phyloP scores from a whole-genome alignment of 192 early-diverging fungal species.

The Chytriomyces sp. region DNA sequence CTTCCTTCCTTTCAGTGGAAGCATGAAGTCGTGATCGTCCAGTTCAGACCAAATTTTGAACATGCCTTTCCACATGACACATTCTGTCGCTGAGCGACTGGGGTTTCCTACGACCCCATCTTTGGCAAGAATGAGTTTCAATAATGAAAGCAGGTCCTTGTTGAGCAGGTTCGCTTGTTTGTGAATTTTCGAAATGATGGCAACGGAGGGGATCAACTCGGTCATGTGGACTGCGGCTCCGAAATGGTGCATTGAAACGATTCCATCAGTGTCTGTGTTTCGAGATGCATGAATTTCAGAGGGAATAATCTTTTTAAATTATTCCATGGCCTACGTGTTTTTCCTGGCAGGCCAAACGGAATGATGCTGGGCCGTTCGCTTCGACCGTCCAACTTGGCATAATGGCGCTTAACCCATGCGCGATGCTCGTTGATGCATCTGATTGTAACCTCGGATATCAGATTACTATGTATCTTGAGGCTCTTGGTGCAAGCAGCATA shows the following conservation, averaged over 20 bases:
- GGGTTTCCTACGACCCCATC: constrained; percentile 14
- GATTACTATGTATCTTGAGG: constrained; percentile 43
- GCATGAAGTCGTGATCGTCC: constrained; percentile 42
- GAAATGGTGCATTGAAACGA: constrained; percentile 56
- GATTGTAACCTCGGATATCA: constrained; percentile 34
- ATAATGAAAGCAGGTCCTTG: background rate
- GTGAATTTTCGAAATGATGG: background rate
- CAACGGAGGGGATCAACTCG: constrained; percentile 53
- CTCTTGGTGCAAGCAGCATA: constrained; percentile 43
- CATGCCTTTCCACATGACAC: constrained; percentile 51
- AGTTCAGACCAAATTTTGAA: constrained; percentile 44
- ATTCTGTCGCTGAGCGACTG: constrained; percentile 37
- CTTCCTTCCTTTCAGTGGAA: constrained; percentile 38
- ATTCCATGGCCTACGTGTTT: constrained; percentile 32
- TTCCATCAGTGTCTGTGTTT: constrained; percentile 34
- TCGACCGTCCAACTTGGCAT: background rate
- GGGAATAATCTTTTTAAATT: background rate
- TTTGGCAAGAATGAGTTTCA: constrained; percentile 31
- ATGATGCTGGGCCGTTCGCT: background rate
- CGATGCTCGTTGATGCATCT: constrained; percentile 33
- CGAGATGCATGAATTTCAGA: background rate
- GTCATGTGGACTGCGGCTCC: constrained; percentile 45
- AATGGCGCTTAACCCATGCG: constrained; percentile 39
- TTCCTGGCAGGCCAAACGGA: constrained; percentile 39
- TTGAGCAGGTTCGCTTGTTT: constrained; percentile 16